phyloP scores from a whole-genome alignment of 139 green algal genomes.

The Eudorina sp. region DNA sequence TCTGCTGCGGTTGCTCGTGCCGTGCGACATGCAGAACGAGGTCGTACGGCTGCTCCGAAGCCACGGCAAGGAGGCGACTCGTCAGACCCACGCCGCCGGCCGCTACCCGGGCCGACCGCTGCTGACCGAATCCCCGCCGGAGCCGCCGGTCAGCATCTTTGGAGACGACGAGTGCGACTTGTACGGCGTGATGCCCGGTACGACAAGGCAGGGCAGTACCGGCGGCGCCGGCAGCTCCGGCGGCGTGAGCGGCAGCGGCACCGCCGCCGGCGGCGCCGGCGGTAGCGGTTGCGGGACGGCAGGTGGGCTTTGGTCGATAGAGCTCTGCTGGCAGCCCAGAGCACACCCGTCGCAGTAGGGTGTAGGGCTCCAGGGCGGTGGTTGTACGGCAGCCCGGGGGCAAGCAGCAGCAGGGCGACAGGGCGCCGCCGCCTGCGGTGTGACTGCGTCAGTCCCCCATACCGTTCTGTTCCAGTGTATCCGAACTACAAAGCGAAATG shows the following conservation, averaged over 20 bases:
- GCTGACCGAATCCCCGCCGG: neutral
- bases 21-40: constrained; percentile 38
- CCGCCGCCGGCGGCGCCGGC: no score
- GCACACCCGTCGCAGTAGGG: no score
- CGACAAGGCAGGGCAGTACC: neutral
- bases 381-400: no score
- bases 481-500: no score
- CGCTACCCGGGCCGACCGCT: neutral
- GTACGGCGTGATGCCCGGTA: constrained; percentile 21
- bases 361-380: no score
- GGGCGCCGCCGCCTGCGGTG: no score
- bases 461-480: no score
- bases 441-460: no score
- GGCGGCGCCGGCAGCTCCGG: neutral
- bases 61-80: constrained; percentile 46
- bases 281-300: neutral
- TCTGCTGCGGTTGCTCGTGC: no score
- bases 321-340: neutral
- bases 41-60: constrained; percentile 40
- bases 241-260: neutral
- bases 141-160: constrained; percentile 44
- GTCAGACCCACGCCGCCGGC: neutral
- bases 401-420: no score
- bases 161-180: constrained; percentile 42
- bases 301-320: neutral